Conservation (phyloP, 2,329 filamentous ascomycete genomes). For the Trichoderma polysporum region DNA sequence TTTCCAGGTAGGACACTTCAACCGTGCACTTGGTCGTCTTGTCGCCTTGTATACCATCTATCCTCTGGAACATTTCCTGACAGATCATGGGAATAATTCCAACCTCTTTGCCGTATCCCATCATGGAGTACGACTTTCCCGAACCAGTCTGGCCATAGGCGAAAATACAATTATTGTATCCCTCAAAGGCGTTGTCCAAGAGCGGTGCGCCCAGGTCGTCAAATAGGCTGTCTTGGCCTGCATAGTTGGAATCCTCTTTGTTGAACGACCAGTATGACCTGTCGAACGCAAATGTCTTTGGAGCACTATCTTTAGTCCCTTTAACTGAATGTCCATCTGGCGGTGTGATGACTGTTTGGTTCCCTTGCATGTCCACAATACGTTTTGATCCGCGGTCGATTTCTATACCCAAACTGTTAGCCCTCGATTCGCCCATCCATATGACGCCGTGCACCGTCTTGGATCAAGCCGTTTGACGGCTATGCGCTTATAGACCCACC, state of each 20-base stretch:
- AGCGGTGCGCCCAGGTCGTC: constrained; percentile 84
- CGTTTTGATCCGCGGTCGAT: constrained; percentile 90
- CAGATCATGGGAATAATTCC: constrained; percentile 97
- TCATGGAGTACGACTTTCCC: constrained; percentile 99
- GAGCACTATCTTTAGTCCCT: constrained; percentile 65
- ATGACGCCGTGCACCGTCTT: neutral
- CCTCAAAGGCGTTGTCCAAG: constrained; percentile 95
- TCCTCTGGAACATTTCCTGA: constrained; percentile 94
- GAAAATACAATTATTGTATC: constrained; percentile 99
- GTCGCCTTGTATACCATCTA: constrained; percentile 68
- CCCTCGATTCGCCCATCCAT: constrained; percentile 3
- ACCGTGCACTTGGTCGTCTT: constrained; percentile 83
- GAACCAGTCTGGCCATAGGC: constrained; percentile 98
- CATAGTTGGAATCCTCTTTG: constrained; percentile 76
- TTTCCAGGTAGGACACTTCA: constrained; percentile 97
- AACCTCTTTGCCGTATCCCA: constrained; percentile 95
- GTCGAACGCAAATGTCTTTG: constrained; percentile 93
- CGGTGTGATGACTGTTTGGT: constrained; percentile 81
- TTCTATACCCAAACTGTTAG: constrained; percentile 54
- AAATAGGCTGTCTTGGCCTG: constrained; percentile 86
- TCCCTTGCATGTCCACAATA: constrained; percentile 94
- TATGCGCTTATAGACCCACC: constrained; percentile 52
- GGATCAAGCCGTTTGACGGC: neutral
- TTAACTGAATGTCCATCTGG: constrained; percentile 66
- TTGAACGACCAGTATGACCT: constrained; percentile 98